phyloP scores from a whole-genome alignment of 2,329 filamentous ascomycete genomes.

The Fusarium oligoseptatum region DNA sequence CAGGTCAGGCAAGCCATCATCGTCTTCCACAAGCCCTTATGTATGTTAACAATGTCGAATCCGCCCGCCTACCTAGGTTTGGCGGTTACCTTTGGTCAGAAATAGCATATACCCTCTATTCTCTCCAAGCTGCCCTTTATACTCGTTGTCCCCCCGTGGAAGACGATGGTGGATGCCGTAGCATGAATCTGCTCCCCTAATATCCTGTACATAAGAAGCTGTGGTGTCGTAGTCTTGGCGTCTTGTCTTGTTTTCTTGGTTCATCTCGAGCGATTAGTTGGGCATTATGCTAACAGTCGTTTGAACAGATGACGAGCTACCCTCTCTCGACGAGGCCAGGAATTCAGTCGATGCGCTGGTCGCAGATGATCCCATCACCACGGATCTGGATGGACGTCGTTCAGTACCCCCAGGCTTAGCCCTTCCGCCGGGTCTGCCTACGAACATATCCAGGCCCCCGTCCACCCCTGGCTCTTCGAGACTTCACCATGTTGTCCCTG shows the following conservation, averaged over 20 bases:
- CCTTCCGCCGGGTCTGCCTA: conserved; percentile 37
- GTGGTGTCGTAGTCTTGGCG: conserved; percentile 48
- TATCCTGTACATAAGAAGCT: conserved; percentile 59
- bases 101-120: conserved; percentile 58
- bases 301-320: conserved; percentile 71
- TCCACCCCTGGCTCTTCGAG: conserved; percentile 38
- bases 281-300: conserved; percentile 58
- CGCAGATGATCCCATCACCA: conserved; percentile 63
- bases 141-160: conserved; percentile 60
- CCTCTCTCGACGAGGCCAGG: conserved; percentile 71
- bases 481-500: conserved; percentile 43
- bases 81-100: conserved; percentile 55
- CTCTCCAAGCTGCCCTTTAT: conserved; percentile 51
- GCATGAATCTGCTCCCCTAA: conserved; percentile 57
- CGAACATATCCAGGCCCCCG: conserved; percentile 37
- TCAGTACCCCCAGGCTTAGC: conserved; percentile 51
- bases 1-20: conserved; percentile 75
- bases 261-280: conserved; percentile 37
- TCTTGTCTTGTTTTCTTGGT: conserved; percentile 43
- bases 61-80: conserved; percentile 48
- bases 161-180: conserved; percentile 74
- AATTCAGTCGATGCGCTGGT: conserved; percentile 78
- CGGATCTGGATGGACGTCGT: conserved; percentile 31
- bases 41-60: conserved; percentile 72
- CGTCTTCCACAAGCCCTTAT: conserved; percentile 74